Percentiles rank a stretch among this genome's conserved stretches.
Evolutionary conservation across 2,329 filamentous ascomycete genomes (phyloP).

Genomic region (Aspergillus tubingensis): DNA sequence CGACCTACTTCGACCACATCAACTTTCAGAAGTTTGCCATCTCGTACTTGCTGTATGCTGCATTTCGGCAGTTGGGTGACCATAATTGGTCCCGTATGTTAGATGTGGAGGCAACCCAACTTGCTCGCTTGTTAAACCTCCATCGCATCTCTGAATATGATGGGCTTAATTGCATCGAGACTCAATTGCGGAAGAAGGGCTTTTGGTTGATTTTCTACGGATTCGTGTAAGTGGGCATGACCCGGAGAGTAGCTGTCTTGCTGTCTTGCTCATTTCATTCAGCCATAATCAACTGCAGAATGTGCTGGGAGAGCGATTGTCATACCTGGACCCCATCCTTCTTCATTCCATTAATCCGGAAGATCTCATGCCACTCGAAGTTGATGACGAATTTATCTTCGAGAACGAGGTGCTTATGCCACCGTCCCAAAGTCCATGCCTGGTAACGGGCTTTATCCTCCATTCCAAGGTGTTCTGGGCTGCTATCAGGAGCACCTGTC

Average conservation of each 20-base stretch:
- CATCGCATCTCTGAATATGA: constrained; percentile 36
- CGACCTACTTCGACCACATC: constrained; percentile 19
- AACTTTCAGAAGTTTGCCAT: constrained; percentile 41
- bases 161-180: constrained; percentile 36
- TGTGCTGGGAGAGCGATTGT: constrained; percentile 26
- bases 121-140: constrained; percentile 33
- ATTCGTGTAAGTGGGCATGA: constrained; percentile 21
- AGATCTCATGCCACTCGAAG: constrained; percentile 34
- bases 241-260: background rate
- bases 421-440: constrained; percentile 17
- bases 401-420: constrained; percentile 18
- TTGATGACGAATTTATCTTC: constrained; percentile 38
- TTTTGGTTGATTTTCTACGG: constrained; percentile 42
- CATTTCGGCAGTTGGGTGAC: constrained; percentile 39
- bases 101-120: constrained; percentile 39
- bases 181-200: constrained; percentile 40
- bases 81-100: constrained; percentile 41
- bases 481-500: constrained; percentile 6
- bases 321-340: constrained; percentile 32
- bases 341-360: constrained; percentile 34
- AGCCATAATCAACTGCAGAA: constrained; percentile 25
- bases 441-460: constrained; percentile 33
- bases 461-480: constrained; percentile 32
- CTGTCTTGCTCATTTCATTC: background rate
- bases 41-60: constrained; percentile 35